phyloP scores from a whole-genome alignment of 805 yeast genomes.

The Yamadazyma tumulicola region DNA sequence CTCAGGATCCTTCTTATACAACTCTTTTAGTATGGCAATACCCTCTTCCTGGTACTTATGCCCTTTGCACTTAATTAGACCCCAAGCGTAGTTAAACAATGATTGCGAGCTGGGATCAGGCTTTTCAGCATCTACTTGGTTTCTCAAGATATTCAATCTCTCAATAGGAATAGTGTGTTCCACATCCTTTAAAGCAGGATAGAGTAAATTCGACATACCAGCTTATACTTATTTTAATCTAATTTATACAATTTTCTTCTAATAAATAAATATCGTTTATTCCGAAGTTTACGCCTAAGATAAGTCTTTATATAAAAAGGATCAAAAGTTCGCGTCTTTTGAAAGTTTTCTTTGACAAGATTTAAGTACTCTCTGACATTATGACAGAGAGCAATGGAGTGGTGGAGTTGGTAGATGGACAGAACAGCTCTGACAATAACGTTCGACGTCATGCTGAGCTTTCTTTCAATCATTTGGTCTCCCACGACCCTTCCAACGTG shows the following conservation, averaged over 20 bases:
- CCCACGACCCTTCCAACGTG: slow-evolving; percentile 47
- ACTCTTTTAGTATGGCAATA: slow-evolving; percentile 63
- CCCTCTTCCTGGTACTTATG: slow-evolving; percentile 73
- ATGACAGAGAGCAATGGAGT: not conserved
- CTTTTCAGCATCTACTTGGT: slow-evolving; percentile 77
- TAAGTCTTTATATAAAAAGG: too few species aligned
- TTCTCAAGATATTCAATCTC: slow-evolving; percentile 70
- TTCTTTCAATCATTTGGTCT: slow-evolving; percentile 40
- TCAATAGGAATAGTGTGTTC: slow-evolving; percentile 60
- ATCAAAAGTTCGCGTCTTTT: too few species aligned
- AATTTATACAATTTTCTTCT: too few species aligned
- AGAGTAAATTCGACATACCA: slow-evolving; percentile 15
- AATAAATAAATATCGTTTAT: too few species aligned
- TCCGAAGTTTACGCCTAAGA: too few species aligned
- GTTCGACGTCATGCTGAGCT: slow-evolving; percentile 52
- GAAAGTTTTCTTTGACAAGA: too few species aligned
- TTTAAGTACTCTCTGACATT: too few species aligned
- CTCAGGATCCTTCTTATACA: slow-evolving; percentile 72
- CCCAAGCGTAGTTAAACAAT: slow-evolving; percentile 95
- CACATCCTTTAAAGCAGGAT: slow-evolving; percentile 41
- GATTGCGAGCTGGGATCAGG: slow-evolving; percentile 81
- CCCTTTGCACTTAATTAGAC: slow-evolving; percentile 68
- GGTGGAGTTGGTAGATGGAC: slow-evolving; percentile 15
- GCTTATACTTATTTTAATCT: too few species aligned
- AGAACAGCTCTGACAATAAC: slow-evolving; percentile 46